A percentile compares a stretch with the other conserved stretches of the same genome.
phyloP scores from a whole-genome alignment of 2,329 filamentous ascomycete genomes.

The Aspergillus ustus region DNA sequence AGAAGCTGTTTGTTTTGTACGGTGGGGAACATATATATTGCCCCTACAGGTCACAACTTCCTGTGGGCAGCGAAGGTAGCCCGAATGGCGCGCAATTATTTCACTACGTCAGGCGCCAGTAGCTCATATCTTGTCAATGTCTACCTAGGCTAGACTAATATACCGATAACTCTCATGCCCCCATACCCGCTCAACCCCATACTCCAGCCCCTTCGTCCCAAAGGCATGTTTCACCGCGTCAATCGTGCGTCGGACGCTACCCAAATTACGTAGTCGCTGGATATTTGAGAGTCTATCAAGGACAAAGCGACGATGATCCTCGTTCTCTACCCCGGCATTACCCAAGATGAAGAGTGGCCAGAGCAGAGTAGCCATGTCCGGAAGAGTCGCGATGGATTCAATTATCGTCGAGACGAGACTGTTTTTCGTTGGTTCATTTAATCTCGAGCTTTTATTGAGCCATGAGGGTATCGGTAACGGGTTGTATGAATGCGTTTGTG shows the following conservation, averaged over 20 bases:
- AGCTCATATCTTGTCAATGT: too few species aligned
- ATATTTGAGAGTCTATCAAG: conserved; percentile 32
- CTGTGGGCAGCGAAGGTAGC: too few species aligned
- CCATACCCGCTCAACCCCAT: not conserved
- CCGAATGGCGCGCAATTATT: too few species aligned
- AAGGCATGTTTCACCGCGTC: conserved; percentile 30
- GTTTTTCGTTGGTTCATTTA: conserved; percentile 8
- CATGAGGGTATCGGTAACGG: not conserved
- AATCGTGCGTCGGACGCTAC: conserved; percentile 31
- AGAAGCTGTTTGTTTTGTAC: too few species aligned
- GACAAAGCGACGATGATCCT: conserved; percentile 35
- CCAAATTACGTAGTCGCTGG: conserved; percentile 32
- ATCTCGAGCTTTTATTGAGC: not conserved
- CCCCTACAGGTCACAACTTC: too few species aligned
- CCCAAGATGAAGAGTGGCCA: conserved; percentile 34
- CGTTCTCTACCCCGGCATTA: conserved; percentile 28
- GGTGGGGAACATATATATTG: too few species aligned
- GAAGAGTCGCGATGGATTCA: conserved; percentile 25
- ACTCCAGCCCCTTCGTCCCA: conserved; percentile 22
- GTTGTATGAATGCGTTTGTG: not conserved
- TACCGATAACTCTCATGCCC: not conserved
- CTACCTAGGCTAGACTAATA: conserved; percentile 4
- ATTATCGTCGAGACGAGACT: conserved; percentile 26
- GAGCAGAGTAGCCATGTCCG: conserved; percentile 27
- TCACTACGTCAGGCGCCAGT: too few species aligned